A percentile compares a stretch with the other conserved stretches of the same genome.
Evolutionary conservation across 371 early-diverging fungal species (phyloP).

Genomic region (Mucor racemosus): DNA sequence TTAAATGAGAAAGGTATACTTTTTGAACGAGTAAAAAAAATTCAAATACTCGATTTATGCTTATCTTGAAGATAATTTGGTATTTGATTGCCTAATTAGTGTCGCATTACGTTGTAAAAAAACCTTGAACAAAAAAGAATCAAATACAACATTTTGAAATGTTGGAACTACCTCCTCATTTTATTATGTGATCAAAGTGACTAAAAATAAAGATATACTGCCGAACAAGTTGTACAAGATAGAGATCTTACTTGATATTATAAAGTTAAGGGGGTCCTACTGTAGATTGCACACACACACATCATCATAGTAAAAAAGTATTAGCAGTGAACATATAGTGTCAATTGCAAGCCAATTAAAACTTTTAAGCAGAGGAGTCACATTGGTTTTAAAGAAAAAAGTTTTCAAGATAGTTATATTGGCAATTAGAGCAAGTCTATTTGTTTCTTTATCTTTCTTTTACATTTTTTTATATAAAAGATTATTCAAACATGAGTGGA

Average conservation of each 20-base stretch:
- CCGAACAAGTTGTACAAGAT: conserved; percentile 2
- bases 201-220: neutral
- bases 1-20: neutral
- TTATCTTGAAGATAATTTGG: neutral
- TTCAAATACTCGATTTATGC: neutral
- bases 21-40: neutral
- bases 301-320: neutral
- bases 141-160: neutral
- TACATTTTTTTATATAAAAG: conserved; percentile 7
- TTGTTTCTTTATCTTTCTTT: conserved; percentile 26
- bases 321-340: neutral
- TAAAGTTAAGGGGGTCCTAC: neutral
- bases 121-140: neutral
- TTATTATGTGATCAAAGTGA: neutral
- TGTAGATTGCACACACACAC: neutral
- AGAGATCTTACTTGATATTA: neutral
- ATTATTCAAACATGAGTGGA: conserved; percentile 21
- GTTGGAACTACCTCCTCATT: neutral
- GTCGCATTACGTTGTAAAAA: neutral
- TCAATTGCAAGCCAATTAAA: conserved; percentile 5
- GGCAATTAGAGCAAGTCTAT: neutral
- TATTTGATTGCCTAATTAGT: neutral
- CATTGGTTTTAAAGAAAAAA: conserved; percentile 7
- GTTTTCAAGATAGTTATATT: conserved; percentile 1
- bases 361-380: conserved; percentile 2